Conservation (phyloP, 805 yeast species). For the Cyberlindnera japonica region DNA sequence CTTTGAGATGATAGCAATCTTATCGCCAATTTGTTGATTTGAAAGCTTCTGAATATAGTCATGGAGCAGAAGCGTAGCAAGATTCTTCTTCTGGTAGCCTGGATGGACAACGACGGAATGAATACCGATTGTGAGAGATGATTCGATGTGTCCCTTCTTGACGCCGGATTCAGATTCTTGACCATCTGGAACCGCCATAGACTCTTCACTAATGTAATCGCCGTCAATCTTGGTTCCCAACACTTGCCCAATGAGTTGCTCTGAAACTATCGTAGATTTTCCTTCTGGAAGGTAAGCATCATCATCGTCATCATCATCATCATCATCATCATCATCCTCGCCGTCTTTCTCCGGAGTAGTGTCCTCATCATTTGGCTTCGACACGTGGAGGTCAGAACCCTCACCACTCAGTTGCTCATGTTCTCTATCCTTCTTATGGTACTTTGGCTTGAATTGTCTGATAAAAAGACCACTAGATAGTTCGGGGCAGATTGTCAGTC, state of each 20-base stretch:
- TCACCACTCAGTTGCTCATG: conserved; percentile 21
- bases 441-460: conserved; percentile 47
- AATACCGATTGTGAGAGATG: conserved; percentile 69
- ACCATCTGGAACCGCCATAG: conserved; percentile 56
- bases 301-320: conserved; percentile 24
- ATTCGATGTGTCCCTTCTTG: conserved; percentile 65
- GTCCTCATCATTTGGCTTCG: conserved; percentile 7
- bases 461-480: conserved; percentile 84
- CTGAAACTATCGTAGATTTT: conserved; percentile 42
- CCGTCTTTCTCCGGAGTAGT: conserved; percentile 24
- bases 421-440: conserved; percentile 13
- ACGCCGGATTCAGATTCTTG: conserved; percentile 17
- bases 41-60: conserved; percentile 89
- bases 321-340: conserved; percentile 7
- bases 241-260: conserved; percentile 74
- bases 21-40: conserved; percentile 81
- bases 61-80: conserved; percentile 78
- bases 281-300: conserved; percentile 29
- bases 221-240: conserved; percentile 67
- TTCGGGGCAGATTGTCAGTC: conserved; percentile 84
- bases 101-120: conserved; percentile 81
- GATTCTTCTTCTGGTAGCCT: conserved; percentile 72
- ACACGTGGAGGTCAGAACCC: conserved; percentile 16
- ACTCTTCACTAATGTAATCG: conserved; percentile 47
- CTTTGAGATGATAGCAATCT: conserved; percentile 71